Evolutionary conservation across 805 yeast genomes (phyloP), one percentile per base, ranked within the genome.

Genomic region (Teunomyces cretensis): DNA sequence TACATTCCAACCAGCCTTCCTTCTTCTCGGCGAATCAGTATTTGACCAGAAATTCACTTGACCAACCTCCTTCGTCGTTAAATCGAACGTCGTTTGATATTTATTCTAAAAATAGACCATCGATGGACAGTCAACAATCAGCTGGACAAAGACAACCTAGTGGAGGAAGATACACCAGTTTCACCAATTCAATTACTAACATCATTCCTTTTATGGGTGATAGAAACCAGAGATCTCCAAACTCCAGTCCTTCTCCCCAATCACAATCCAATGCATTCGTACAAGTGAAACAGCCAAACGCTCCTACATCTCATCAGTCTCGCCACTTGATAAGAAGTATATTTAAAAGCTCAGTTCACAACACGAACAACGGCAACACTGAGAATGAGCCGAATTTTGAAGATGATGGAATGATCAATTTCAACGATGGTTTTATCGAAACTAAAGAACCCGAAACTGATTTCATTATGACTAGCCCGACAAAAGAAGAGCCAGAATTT

Each of bases 11-110:
- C 2, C 77, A 71, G 44, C 74, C 70, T 5, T 69, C 74, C 3
- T 72, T 69, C 46, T 68, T 71, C 48, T 67, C 72, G 1, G 76
- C 77, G 4, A 70, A 70, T 30, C 77, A 71, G 48, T 68, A 60
- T 54, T 53, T 71, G 33, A 53, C 64, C 3, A 56, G 75, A 24
- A 64, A 61, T 41, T 70, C 74, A 33, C 41, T 72, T 14, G 77
- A 72, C 17, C 70, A 65, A 43, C 55, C 65, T 3, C 64, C 66
- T 9, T 51, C 63, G 9, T 46, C 57, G 4, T 52, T 55, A 44
- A 53, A 56, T 22, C 57, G 74, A 5, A 62, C 61, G 8, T 64
- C 70, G 1, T 45, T 69, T 12, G 76, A 72, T 48, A 41, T 61
- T n/a, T 64, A 58, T 41, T 51, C 60, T 13, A 61, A 61, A 28